phyloP scores from a whole-genome alignment of 108 stramenopile genomes.

The Stephanodiscus minutulus region DNA sequence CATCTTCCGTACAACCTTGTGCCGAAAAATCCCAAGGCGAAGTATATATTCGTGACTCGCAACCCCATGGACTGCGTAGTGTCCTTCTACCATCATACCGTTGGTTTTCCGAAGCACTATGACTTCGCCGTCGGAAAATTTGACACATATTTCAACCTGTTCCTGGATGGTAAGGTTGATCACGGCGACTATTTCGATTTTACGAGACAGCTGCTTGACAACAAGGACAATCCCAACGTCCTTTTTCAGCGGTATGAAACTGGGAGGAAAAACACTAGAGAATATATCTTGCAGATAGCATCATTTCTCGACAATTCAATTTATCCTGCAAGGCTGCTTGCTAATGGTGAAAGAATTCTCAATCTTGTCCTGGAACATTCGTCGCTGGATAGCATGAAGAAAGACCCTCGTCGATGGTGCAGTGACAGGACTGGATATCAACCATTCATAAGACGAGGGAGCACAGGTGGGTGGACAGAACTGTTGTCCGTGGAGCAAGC shows the following conservation, averaged over 20 bases:
- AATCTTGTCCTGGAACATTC: slow-evolving; percentile 54
- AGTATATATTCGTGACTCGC: slow-evolving; percentile 54
- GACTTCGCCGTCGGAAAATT: slow-evolving; percentile 55
- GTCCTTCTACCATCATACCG: slow-evolving; percentile 59
- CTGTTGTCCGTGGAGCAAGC: slow-evolving; percentile 50
- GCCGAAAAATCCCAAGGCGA: slow-evolving; percentile 44
- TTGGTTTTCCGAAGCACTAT: slow-evolving; percentile 54
- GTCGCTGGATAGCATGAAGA: slow-evolving; percentile 52
- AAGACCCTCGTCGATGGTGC: slow-evolving; percentile 53
- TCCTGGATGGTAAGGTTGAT: slow-evolving; percentile 52
- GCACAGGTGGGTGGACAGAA: slow-evolving; percentile 55
- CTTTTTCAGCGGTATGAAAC: slow-evolving; percentile 52
- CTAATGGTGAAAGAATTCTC: slow-evolving; percentile 42
- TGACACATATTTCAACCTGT: slow-evolving; percentile 56
- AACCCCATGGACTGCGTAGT: slow-evolving; percentile 64
- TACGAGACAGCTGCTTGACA: slow-evolving; percentile 42
- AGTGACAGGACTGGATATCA: slow-evolving; percentile 55
- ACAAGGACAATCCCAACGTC: slow-evolving; percentile 55
- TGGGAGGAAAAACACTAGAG: slow-evolving; percentile 34
- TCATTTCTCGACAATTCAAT: slow-evolving; percentile 40
- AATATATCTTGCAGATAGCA: slow-evolving; percentile 48
- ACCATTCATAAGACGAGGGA: slow-evolving; percentile 59
- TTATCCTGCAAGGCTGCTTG: slow-evolving; percentile 26
- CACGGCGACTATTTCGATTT: slow-evolving; percentile 53
- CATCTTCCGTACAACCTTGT: slow-evolving; percentile 51